Percentiles rank a stretch among this genome's conserved stretches.
These are phyloP conservation scores for Corylus americana DNA, from an alignment of 306 rosid species.

Conservation along the genomic window DNA sequence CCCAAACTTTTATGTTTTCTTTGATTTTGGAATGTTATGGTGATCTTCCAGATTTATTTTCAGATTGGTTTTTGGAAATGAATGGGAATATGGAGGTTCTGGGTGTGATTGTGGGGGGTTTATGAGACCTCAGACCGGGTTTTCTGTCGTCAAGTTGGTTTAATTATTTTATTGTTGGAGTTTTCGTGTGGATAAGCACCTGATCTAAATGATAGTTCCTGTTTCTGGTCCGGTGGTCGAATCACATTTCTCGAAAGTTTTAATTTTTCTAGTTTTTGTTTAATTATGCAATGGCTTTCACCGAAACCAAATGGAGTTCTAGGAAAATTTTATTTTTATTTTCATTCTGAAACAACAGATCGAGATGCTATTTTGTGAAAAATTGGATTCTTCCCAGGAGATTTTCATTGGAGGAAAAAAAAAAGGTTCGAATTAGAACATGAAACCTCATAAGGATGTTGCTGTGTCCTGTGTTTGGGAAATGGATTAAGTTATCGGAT, in stretches of 20 bases:
- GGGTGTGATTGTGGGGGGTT: background rate
- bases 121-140: slow-evolving; percentile 23
- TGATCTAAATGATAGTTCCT: slow-evolving; percentile 12
- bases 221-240: background rate
- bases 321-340: background rate
- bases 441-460: background rate
- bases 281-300: background rate
- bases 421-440: background rate
- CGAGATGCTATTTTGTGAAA: background rate
- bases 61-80: background rate
- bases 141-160: background rate
- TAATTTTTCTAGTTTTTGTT: background rate
- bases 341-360: background rate
- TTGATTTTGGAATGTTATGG: background rate
- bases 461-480: background rate
- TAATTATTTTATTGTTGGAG: background rate
- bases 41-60: background rate
- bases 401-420: background rate
- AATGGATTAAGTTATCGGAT: background rate
- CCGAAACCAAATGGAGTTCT: background rate
- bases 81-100: background rate
- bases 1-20: background rate
- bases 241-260: slow-evolving; percentile 13
- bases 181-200: background rate
- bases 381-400: background rate